Base-by-base conservation (phyloP, 1,284 basidiomycete species). In the Sporisorium graminicola region DNA sequence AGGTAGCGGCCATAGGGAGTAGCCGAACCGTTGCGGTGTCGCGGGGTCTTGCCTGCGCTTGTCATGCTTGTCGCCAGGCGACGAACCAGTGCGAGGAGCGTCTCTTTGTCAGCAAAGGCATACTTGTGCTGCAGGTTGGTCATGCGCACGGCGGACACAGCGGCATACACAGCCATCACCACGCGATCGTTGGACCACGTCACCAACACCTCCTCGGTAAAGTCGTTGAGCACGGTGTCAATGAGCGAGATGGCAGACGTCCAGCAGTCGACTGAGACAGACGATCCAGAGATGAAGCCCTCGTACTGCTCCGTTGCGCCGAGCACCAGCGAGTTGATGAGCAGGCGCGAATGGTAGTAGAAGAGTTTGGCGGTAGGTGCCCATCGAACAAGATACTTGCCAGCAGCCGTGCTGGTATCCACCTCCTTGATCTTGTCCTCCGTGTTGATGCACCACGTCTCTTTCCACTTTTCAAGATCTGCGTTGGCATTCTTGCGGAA, bases 401-500 rank as follows among this genome's bases (percentile, higher is more conserved):
- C 74, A 1, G 74, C 74, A 14, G 74, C 56, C 6, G 74, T 59
- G 52, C 74, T 77, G 10, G 74, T 77, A 53, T 77, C 74, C 27
- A 77, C 74, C 46, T 73, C 74, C 54, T 72, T 73, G 63, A 73
- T 66, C 65, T 77, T 77, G 40, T 77, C 74, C 42, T 73, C 74
- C 8, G 69, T 77, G 53, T 73, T 74, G 26, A 74, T 70, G 67
- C 78, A 80, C 80, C 80, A 82, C 13, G 73, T 73, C 57, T 81
- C 74, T 43, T 77, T 79, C 80, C 80, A 82, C 42, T 77, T 66
- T 55, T 80, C 79, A 20, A 82, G 72, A 10, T 80, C 80, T 3
- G 73, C 65, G 18, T 78, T 73, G 33, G 77, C 79, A 16, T 71
- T 69, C 67, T 77, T 72, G 46, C 77, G 74, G 60, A 77, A 78